Conservation (phyloP, 2,329 filamentous ascomycete species). For the Pyricularia sp. region DNA sequence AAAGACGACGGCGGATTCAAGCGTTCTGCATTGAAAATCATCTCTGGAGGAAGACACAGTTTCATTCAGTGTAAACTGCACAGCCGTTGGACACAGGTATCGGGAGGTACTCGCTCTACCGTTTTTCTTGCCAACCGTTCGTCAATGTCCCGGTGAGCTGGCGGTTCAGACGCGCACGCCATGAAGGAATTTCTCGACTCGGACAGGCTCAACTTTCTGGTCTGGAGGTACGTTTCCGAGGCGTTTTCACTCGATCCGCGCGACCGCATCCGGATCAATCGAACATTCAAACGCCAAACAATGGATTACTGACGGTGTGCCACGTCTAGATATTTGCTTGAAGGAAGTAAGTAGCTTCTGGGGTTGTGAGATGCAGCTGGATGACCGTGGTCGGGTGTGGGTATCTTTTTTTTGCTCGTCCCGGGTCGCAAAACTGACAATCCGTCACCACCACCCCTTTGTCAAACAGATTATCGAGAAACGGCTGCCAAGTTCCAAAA, state of each 20-base stretch:
- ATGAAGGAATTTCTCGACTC: conserved; percentile 59
- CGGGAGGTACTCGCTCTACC: neutral
- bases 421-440: conserved; percentile 20
- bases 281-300: neutral
- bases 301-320: conserved; percentile 3
- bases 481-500: conserved; percentile 60
- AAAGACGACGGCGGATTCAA: neutral
- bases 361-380: neutral
- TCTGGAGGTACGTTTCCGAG: conserved; percentile 51
- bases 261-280: neutral
- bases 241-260: conserved; percentile 5
- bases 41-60: neutral
- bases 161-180: conserved; percentile 5
- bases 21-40: neutral
- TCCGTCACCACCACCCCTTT: conserved; percentile 8
- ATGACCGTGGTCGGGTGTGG: conserved; percentile 7
- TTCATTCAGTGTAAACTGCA: neutral
- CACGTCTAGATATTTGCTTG: conserved; percentile 43
- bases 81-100: neutral
- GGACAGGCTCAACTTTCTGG: conserved; percentile 60
- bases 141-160: neutral
- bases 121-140: neutral
- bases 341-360: conserved; percentile 45
- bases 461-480: conserved; percentile 51
- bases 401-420: neutral